Evolutionary conservation across 768 basidiomycete species (phyloP), one percentile per base, ranked within the genome.

Genomic region (Phylloporus rhodoxanthus): DNA sequence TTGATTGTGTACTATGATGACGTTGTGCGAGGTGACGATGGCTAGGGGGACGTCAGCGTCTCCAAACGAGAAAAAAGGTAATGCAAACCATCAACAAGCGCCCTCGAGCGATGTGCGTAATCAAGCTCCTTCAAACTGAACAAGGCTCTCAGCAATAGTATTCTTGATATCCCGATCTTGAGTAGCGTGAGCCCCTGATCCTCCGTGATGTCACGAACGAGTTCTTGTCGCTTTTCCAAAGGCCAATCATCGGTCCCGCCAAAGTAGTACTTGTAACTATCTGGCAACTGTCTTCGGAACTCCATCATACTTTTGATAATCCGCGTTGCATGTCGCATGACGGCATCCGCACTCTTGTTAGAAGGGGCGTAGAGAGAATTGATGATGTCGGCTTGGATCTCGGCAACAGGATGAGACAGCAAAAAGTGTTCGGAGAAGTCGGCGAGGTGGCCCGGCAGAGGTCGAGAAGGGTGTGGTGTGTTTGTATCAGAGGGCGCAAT

Each of bases 351-450:
- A 20, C 75, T 76, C 66, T 85, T 84, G 41, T 75, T 76, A n/a
- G 82, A 80, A 1, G 90, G 89, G 8, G 81, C 75, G 61, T 91
- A 92, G 8, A 92, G 74, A 9, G 87, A 87, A 62, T 87, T 88
- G 72, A 91, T 87, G 52, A 92, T 88, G 54, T 91, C 90, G 4
- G 89, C 90, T 56, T 92, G 90, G 50, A 92, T 88, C 55, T 88
- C 86, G 20, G 83, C 83, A 40, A 91, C 74, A 8, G 85, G 82
- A 46, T 82, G 79, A 17, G 85, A 88, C 21, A 83, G 72, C 46
- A 85, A 75, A 63, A 91, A 91, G 63, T 91, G 87, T 58, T 88
- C 86, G 3, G 87, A 87, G 56, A 85, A 80, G 43, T 86, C 81
- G 23, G 50, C 44, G 8, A 40, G 57, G 38, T 66, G 65, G 38